phyloP scores from a whole-genome alignment of 208 protist species.

The Trypanosoma vivax region DNA sequence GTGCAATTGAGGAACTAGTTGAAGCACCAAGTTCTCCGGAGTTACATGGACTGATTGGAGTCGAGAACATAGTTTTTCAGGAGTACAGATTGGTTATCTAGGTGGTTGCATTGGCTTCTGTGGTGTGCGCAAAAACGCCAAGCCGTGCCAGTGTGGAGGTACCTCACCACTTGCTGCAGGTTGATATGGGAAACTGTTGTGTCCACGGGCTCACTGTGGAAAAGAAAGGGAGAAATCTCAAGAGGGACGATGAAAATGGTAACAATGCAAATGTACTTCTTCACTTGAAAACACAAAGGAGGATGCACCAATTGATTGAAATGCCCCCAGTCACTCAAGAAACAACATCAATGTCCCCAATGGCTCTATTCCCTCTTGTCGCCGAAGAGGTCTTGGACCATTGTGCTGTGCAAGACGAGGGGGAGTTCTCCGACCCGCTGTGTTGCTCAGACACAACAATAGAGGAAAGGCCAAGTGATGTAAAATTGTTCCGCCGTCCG shows the following conservation, averaged over 20 bases:
- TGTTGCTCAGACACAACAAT: conserved; percentile 23
- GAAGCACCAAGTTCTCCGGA: no score
- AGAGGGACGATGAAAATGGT: not conserved
- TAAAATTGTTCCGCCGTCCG: not conserved
- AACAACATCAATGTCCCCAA: not conserved
- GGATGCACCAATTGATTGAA: not conserved
- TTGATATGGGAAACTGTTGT: not conserved
- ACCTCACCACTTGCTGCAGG: no score
- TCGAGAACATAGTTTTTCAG: no score
- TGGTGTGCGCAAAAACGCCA: no score
- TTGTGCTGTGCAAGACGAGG: not conserved
- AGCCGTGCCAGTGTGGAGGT: no score
- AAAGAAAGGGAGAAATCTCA: not conserved
- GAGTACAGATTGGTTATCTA: no score
- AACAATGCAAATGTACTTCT: not conserved
- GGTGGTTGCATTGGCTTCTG: no score
- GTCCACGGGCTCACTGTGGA: not conserved
- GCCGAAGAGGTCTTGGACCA: not conserved
- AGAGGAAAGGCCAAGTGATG: not conserved
- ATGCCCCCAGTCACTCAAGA: not conserved
- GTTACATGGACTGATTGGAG: no score
- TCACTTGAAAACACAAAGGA: not conserved
- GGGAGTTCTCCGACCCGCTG: conserved; percentile 25
- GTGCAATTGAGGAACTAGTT: no score
- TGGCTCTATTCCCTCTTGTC: not conserved